phyloP scores from a whole-genome alignment of 1,284 basidiomycete species.

The Austroboletus niveus region DNA sequence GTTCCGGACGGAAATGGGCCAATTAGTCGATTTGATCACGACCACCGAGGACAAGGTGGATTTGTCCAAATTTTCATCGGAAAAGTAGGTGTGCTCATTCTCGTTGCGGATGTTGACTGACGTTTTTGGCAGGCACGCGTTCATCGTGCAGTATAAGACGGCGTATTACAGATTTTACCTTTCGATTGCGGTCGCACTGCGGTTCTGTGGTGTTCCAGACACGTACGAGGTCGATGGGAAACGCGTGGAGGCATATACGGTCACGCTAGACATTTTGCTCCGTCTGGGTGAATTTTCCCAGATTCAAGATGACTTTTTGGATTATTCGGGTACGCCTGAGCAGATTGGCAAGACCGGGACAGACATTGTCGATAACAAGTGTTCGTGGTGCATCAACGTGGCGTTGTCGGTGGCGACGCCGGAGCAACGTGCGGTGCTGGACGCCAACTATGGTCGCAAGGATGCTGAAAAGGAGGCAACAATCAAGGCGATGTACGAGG shows the following conservation, averaged over 20 bases:
- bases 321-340: no score
- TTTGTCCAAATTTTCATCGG: slow-evolving; percentile 81
- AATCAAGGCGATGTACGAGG: slow-evolving; percentile 68
- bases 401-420: slow-evolving; percentile 65
- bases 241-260: no score
- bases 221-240: no score
- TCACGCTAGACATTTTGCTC: no score
- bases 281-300: no score
- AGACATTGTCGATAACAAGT: slow-evolving; percentile 83
- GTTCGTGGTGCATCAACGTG: slow-evolving; percentile 96
- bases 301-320: no score
- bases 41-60: slow-evolving; percentile 91
- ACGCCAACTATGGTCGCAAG: slow-evolving; percentile 86
- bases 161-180: slow-evolving; percentile 99
- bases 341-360: no score
- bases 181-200: slow-evolving; percentile 93
- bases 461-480: slow-evolving; percentile 50
- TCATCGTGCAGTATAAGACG: slow-evolving; percentile 98
- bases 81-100: slow-evolving; percentile 54
- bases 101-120: no score
- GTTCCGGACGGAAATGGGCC: slow-evolving; percentile 27
- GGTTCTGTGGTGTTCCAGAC: no score
- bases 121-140: slow-evolving; percentile 64
- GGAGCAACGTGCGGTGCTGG: slow-evolving; percentile 36
- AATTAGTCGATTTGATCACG: slow-evolving; percentile 53